Percentiles rank a stretch among this genome's conserved stretches.
These are phyloP conservation scores for Ambrosia hybrid DNA, from an alignment of 140 eudicot genomes.

Conservation along the genomic window DNA sequence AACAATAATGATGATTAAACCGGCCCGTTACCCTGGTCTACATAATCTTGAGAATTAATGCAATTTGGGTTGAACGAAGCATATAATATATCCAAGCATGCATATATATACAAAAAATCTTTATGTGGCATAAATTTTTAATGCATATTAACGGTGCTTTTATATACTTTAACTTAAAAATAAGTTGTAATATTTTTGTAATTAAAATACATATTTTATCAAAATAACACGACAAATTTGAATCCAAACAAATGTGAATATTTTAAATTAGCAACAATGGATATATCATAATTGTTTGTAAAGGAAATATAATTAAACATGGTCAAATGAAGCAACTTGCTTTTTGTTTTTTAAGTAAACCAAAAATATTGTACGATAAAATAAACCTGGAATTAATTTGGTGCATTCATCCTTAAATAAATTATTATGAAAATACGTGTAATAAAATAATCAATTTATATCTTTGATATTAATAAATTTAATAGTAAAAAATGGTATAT, in stretches of 20 bases:
- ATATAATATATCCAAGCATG: not conserved
- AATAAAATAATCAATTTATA: too few relatives aligned
- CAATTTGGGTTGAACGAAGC: too few relatives aligned
- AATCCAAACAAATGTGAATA: not conserved
- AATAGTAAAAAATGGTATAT: too few relatives aligned
- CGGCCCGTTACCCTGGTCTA: too few relatives aligned
- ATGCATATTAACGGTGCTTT: not conserved
- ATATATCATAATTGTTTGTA: constrained; percentile 10
- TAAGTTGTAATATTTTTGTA: not conserved
- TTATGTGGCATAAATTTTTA: not conserved
- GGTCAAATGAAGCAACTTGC: constrained; percentile 21
- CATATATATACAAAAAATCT: not conserved
- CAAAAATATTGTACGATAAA: constrained; percentile 6
- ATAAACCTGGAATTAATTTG: not conserved
- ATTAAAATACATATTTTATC: not conserved
- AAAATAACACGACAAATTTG: not conserved
- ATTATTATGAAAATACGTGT: too few relatives aligned
- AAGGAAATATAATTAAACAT: constrained; percentile 2
- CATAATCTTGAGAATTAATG: too few relatives aligned
- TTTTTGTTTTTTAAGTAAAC: constrained; percentile 14
- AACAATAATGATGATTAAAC: too few relatives aligned
- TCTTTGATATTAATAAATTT: too few relatives aligned
- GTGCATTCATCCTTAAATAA: not conserved
- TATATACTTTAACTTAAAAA: not conserved
- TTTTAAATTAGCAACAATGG: not conserved